Conservation (phyloP, 129 eudicot genomes). For the Mikania micrantha region DNA sequence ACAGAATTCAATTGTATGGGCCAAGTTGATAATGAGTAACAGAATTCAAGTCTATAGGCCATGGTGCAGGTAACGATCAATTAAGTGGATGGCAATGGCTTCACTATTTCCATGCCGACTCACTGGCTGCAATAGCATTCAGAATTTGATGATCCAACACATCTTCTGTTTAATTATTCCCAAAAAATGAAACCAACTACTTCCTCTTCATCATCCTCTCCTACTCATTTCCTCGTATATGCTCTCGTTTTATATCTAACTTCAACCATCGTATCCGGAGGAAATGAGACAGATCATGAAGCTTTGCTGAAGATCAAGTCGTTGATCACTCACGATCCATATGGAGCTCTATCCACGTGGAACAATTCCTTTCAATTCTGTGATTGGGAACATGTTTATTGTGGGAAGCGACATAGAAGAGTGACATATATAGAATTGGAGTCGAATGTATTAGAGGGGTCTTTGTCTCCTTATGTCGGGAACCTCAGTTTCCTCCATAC, state of each 20-base stretch:
- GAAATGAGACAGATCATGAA: neutral
- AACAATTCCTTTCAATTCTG: slow-evolving; percentile 4
- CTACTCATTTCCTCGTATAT: neutral
- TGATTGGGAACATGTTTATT: slow-evolving; percentile 1
- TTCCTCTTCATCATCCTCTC: neutral
- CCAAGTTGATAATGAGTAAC: no score
- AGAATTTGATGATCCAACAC: neutral
- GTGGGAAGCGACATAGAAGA: neutral
- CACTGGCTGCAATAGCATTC: no score
- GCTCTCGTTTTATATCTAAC: neutral
- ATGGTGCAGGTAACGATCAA: no score
- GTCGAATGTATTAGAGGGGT: neutral
- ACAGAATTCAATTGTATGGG: no score
- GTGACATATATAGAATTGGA: neutral
- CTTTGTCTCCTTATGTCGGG: slow-evolving; percentile 9
- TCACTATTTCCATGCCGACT: no score
- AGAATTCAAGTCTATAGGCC: no score
- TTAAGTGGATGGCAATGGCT: no score
- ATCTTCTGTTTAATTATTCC: neutral
- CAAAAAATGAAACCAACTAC: neutral
- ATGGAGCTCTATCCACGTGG: slow-evolving; percentile 1
- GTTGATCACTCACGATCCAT: neutral
- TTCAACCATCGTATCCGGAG: neutral
- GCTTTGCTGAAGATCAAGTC: slow-evolving; percentile 13
- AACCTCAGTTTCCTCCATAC: slow-evolving; percentile 2